Evolutionary conservation across 106 monocot genomes (phyloP).

Genomic region (Cymbidium sinense): DNA sequence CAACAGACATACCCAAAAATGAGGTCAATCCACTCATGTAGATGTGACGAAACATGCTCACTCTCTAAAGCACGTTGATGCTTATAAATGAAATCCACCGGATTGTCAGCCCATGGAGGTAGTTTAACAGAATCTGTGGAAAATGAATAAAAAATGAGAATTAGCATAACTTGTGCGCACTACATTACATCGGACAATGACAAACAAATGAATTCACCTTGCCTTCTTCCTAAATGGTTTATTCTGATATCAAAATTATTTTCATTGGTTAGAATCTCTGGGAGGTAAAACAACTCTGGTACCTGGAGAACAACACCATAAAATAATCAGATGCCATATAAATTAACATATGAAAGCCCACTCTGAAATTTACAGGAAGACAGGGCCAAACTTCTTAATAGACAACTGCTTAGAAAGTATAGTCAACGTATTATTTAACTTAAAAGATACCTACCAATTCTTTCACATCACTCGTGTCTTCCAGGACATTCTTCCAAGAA

Average conservation of each 20-base stretch:
- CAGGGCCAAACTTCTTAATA: background rate
- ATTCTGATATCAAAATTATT: slow-evolving; percentile 71
- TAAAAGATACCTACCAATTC: slow-evolving; percentile 60
- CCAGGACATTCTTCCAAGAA: slow-evolving; percentile 88
- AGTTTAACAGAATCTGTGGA: slow-evolving; percentile 72
- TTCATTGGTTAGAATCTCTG: slow-evolving; percentile 69
- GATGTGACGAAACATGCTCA: slow-evolving; percentile 90
- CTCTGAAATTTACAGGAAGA: background rate
- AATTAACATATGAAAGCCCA: background rate
- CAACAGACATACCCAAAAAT: slow-evolving; percentile 81
- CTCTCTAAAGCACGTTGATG: slow-evolving; percentile 94
- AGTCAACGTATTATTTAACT: background rate
- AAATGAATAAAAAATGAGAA: slow-evolving; percentile 3
- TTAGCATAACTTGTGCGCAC: background rate
- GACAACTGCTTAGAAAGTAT: background rate
- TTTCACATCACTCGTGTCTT: slow-evolving; percentile 95
- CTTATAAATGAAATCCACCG: slow-evolving; percentile 93
- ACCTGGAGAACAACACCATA: slow-evolving; percentile 34
- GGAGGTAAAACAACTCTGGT: slow-evolving; percentile 95
- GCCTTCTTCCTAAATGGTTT: slow-evolving; percentile 65
- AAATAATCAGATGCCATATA: background rate
- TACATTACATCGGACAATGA: background rate
- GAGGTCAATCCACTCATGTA: slow-evolving; percentile 98
- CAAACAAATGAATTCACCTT: slow-evolving; percentile 34
- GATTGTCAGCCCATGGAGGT: slow-evolving; percentile 85